Percentiles rank a stretch among this genome's conserved stretches.
Conservation (phyloP, 2,329 filamentous ascomycete genomes). For the Pezicula carpinea region DNA sequence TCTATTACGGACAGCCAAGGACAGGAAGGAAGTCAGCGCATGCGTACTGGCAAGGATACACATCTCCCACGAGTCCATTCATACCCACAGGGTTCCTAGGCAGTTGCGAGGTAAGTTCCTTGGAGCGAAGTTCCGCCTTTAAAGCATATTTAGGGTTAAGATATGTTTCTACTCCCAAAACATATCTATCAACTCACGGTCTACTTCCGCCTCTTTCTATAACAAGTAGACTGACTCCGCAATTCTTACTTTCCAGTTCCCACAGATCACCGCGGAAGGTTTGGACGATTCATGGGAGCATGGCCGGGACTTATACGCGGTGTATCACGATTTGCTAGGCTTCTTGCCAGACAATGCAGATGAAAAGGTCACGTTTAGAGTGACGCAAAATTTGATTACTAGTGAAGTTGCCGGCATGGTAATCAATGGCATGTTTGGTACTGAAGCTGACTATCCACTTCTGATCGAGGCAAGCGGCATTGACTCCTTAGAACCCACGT, state of each 20-base stretch:
- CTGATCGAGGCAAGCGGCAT: conserved; percentile 45
- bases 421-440: conserved; percentile 63
- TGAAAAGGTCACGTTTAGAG: conserved; percentile 56
- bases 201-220: no score
- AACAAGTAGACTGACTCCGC: no score
- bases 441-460: conserved; percentile 38
- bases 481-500: conserved; percentile 72
- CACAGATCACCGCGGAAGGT: conserved; percentile 69
- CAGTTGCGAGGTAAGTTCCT: no score
- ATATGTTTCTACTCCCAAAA: no score
- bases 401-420: conserved; percentile 76
- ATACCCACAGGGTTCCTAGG: conserved; percentile 62
- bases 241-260: no score
- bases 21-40: conserved; percentile 44
- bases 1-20: conserved; percentile 61
- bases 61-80: conserved; percentile 62
- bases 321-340: conserved; percentile 65
- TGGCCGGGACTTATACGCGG: conserved; percentile 69
- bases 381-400: conserved; percentile 80
- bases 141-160: no score
- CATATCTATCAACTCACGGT: no score
- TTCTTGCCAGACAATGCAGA: conserved; percentile 55
- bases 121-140: no score
- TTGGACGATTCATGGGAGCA: conserved; percentile 73
- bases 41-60: conserved; percentile 63